Conservation (phyloP, 148 eudicot species). For the Vaccinium darrowii region DNA sequence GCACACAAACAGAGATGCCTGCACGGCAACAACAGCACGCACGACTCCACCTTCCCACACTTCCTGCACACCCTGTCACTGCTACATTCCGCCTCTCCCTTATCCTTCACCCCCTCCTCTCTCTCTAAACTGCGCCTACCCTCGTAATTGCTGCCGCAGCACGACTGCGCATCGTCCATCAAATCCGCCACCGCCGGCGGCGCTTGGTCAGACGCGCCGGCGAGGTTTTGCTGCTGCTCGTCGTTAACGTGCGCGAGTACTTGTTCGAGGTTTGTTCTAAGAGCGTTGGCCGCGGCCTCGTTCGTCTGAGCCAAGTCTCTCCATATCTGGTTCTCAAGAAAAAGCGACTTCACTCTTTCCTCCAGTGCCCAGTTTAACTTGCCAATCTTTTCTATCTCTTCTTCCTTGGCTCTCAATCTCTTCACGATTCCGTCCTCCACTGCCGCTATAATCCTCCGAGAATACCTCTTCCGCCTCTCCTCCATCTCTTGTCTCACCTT, state of each 20-base stretch:
- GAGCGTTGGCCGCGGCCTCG: conserved; percentile 72
- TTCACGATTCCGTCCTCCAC: conserved; percentile 46
- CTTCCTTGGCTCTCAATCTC: conserved; percentile 54
- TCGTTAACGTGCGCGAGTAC: conserved; percentile 45
- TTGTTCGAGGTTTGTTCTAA: conserved; percentile 57
- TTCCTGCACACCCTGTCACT: conserved; percentile 47
- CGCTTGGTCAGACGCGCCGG: neutral
- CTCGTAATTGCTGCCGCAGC: conserved; percentile 65
- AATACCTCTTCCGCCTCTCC: conserved; percentile 39
- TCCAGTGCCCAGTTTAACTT: conserved; percentile 58
- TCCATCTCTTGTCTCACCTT: conserved; percentile 56
- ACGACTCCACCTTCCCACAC: conserved; percentile 62
- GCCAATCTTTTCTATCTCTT: conserved; percentile 45
- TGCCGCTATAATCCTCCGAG: conserved; percentile 37
- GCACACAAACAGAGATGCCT: conserved; percentile 80
- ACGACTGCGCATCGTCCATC: conserved; percentile 58
- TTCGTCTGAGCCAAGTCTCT: conserved; percentile 73
- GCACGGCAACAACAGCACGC: conserved; percentile 75
- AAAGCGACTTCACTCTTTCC: conserved; percentile 54
- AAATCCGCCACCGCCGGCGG: neutral
- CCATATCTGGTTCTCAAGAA: conserved; percentile 76
- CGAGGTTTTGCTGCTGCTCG: conserved; percentile 6
- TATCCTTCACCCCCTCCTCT: neutral
- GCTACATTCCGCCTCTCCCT: neutral
- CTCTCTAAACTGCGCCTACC: neutral